Evolutionary conservation across 768 basidiomycete genomes (phyloP), one percentile per base, ranked within the genome.

Genomic region (Russula foetens): DNA sequence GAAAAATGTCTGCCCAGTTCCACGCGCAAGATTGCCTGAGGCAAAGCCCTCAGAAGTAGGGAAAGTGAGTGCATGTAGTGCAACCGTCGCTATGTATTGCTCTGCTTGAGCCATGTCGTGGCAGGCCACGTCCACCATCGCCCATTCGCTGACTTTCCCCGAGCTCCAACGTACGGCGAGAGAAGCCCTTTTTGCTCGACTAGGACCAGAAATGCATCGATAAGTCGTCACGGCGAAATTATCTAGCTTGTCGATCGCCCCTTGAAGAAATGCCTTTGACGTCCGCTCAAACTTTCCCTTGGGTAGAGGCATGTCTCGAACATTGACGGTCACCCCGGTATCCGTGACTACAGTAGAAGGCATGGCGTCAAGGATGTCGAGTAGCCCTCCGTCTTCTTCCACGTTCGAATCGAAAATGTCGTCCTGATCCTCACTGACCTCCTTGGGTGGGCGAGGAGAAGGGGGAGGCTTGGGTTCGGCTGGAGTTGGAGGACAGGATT

Each of bases 111-210:
- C 67, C 57, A 83, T 79, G 63, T 90, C 83, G 46, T 81, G 75
- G 68, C 96, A 98, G 15, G 90, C 94, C 46, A 90, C 76, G 61
- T 90, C 83, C 4, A 84, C 81, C 96, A 98, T 99, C 17, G 70
- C 70, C 87, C 88, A 97, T 52, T 84, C 79, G 56, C 81, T 76
- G 58, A 74, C 73, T 63, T 79, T 79, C 53, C 76, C 78, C 35
- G 81, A 82, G 45, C 79, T 79, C 91, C 92, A 95, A 31, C 84
- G 78, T 58, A 98, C 80, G 56, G 74, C 82, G 50, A 94, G 79
- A 38, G 80, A 77, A 12, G 84, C 86, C 53, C 94, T 81, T 65
- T 82, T 85, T 2, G 85, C 91, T 7, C 91, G 83, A 70, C 86
- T 88, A n/a, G 72, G 63, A 1, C 85, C 82, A 23, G 90, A 90